phyloP scores from a whole-genome alignment of 352 stramenopile species.

The Phytophthora quininea region DNA sequence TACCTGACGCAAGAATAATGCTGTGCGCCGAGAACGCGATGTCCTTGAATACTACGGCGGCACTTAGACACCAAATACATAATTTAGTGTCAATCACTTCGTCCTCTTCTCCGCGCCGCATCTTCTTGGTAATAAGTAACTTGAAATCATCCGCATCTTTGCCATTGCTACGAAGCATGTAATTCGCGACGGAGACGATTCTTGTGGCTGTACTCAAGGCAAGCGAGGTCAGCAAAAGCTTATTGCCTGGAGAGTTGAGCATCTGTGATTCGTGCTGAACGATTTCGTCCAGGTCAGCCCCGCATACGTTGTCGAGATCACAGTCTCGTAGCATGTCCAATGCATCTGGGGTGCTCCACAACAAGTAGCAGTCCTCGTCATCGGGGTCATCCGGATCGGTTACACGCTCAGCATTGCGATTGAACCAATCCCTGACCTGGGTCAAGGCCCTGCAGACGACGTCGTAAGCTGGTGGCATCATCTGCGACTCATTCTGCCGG shows the following conservation, averaged over 20 bases:
- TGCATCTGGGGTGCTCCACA: constrained; percentile 67
- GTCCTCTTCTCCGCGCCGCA: constrained; percentile 32
- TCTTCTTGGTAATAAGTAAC: constrained; percentile 48
- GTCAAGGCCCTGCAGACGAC: constrained; percentile 53
- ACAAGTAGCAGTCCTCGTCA: constrained; percentile 39
- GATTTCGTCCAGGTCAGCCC: constrained; percentile 26
- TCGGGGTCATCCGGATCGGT: constrained; percentile 32
- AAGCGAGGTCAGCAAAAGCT: constrained; percentile 44
- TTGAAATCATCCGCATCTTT: constrained; percentile 87
- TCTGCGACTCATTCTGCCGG: constrained; percentile 40
- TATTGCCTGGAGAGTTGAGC: constrained; percentile 21
- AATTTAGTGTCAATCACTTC: constrained; percentile 59
- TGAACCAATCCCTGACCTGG: constrained; percentile 52
- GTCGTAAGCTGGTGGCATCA: constrained; percentile 38
- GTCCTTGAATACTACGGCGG: constrained; percentile 76
- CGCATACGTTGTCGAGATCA: constrained; percentile 5
- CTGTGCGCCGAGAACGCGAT: constrained; percentile 59
- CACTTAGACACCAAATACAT: constrained; percentile 85
- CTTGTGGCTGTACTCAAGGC: constrained; percentile 61
- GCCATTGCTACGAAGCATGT: constrained; percentile 68
- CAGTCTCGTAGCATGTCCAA: constrained; percentile 62
- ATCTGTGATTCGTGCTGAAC: constrained; percentile 19
- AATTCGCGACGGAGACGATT: constrained; percentile 71
- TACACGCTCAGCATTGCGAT: constrained; percentile 33
- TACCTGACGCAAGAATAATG: constrained; percentile 82